Conservation (phyloP, 2,329 filamentous ascomycete genomes). For the Hypoxylon sp. region DNA sequence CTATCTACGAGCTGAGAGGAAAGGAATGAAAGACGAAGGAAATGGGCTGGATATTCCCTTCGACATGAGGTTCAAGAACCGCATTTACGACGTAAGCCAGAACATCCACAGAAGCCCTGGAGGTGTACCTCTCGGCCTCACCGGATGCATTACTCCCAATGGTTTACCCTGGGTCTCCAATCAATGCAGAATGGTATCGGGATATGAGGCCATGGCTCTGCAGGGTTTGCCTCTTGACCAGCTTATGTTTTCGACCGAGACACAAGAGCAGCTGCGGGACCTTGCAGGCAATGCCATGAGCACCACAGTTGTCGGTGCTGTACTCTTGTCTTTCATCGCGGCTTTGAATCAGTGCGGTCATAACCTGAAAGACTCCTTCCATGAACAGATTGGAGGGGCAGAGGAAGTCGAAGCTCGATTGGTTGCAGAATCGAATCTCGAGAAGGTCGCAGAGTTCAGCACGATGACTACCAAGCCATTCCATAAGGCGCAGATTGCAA, state of each 20-base stretch:
- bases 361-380: background rate
- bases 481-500: constrained; percentile 21
- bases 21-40: too few species aligned
- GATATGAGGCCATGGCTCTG: constrained; percentile 68
- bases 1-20: constrained; percentile 58
- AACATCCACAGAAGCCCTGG: constrained; percentile 71
- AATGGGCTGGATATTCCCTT: constrained; percentile 41
- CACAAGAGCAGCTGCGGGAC: constrained; percentile 68
- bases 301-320: constrained; percentile 73
- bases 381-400: background rate
- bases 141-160: constrained; percentile 73
- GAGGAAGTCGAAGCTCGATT: background rate
- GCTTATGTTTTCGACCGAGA: constrained; percentile 71
- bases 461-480: background rate
- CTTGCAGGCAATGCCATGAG: constrained; percentile 84
- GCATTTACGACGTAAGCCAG: constrained; percentile 72
- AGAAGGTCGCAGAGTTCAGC: constrained; percentile 6
- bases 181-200: constrained; percentile 66
- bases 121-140: constrained; percentile 60
- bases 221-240: constrained; percentile 74
- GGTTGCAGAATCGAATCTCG: background rate
- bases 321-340: too few species aligned
- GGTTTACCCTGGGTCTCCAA: constrained; percentile 69
- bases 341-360: too few species aligned
- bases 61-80: constrained; percentile 59